Conservation (phyloP, 2,329 filamentous ascomycete species). For the Arthroderma uncinatum region DNA sequence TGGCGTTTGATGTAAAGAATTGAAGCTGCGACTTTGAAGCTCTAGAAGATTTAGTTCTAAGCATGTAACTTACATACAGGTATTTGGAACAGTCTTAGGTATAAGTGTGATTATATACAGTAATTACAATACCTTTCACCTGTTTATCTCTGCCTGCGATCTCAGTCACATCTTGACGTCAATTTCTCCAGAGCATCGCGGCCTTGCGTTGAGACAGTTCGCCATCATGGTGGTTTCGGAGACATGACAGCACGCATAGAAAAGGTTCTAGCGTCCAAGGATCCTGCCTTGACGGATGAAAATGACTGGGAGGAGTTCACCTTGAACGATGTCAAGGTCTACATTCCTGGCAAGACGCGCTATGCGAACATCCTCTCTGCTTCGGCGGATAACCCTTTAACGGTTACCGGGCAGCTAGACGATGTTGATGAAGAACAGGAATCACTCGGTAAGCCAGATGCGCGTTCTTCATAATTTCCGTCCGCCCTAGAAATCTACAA, state of each 20-base stretch:
- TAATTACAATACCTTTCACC: not conserved
- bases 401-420: conserved; percentile 43
- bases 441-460: conserved; percentile 27
- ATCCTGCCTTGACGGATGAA: conserved; percentile 36
- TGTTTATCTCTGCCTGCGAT: not conserved
- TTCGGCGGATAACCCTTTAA: conserved; percentile 44
- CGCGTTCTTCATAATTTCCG: not conserved
- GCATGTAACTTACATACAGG: not conserved
- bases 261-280: conserved; percentile 35
- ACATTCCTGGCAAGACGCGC: conserved; percentile 38
- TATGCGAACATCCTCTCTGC: conserved; percentile 47
- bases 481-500: conserved; percentile 6
- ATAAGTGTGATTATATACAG: not conserved
- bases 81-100: not conserved
- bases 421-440: conserved; percentile 36
- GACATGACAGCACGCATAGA: conserved; percentile 37
- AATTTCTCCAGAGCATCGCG: not conserved
- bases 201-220: not conserved
- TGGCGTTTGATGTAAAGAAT: not conserved
- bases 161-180: not conserved
- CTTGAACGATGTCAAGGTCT: conserved; percentile 45
- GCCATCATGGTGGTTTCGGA: conserved; percentile 27
- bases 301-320: conserved; percentile 52
- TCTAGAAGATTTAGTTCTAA: not conserved
- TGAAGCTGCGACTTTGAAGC: not conserved